phyloP scores from a whole-genome alignment of 495 filamentous ascomycete genomes.

The Annulohypoxylon moriforme region DNA sequence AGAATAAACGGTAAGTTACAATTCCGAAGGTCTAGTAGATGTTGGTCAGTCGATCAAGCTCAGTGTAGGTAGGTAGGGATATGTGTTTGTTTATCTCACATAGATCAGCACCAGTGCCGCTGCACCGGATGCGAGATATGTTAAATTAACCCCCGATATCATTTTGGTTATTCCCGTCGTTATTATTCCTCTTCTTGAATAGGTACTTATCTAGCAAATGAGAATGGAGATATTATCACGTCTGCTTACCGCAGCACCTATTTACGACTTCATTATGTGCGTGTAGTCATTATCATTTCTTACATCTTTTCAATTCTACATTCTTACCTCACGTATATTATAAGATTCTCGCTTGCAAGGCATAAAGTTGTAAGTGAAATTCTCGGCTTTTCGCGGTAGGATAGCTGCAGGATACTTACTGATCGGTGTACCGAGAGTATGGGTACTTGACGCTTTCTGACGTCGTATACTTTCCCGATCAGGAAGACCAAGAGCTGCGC shows the following conservation, averaged over 20 bases:
- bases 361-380: not conserved
- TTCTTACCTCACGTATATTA: not conserved
- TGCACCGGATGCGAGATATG: constrained; percentile 17
- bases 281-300: not conserved
- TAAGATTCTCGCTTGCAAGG: not conserved
- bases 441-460: constrained; percentile 26
- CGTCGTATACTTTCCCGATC: constrained; percentile 39
- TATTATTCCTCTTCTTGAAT: not conserved
- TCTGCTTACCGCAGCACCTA: not conserved
- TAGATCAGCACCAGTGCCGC: constrained; percentile 37
- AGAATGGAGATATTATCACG: not conserved
- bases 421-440: constrained; percentile 2
- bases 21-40: constrained; percentile 41
- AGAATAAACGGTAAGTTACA: constrained; percentile 64
- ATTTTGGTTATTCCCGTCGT: not conserved
- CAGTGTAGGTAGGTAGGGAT: not conserved
- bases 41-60: constrained; percentile 22
- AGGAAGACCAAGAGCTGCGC: constrained; percentile 23
- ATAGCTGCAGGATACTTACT: constrained; percentile 1
- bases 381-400: constrained; percentile 41
- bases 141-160: constrained; percentile 6
- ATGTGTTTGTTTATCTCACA: constrained; percentile 25
- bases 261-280: not conserved
- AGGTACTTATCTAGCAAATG: not conserved
- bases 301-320: not conserved